Conservation (phyloP, 257 asterid genomes). For the Fraxinus pennsylvanica region DNA sequence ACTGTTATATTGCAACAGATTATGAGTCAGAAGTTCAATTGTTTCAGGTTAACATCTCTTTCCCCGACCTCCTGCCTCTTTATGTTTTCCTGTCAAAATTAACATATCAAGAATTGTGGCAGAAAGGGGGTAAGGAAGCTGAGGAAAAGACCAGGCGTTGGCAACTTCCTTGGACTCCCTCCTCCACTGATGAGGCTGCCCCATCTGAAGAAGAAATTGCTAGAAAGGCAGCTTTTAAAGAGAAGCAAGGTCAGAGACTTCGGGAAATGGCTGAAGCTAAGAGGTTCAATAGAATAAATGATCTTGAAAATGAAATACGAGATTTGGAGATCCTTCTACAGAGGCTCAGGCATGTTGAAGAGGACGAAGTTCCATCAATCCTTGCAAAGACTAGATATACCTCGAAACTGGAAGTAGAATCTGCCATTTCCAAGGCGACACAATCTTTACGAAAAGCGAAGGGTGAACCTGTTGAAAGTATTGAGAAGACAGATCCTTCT, state of each 20-base stretch:
- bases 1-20: constrained; percentile 83
- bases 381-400: constrained; percentile 58
- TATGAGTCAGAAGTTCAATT: constrained; percentile 72
- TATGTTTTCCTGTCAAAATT: constrained; percentile 24
- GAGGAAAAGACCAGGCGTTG: constrained; percentile 84
- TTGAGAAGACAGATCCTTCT: constrained; percentile 67
- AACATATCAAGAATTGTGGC: constrained; percentile 24
- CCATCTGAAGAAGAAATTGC: constrained; percentile 99
- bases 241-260: constrained; percentile 96
- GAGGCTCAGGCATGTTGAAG: constrained; percentile 59
- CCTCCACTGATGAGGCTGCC: constrained; percentile 69
- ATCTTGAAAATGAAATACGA: constrained; percentile 81
- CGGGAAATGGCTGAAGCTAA: constrained; percentile 99
- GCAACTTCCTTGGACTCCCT: constrained; percentile 98
- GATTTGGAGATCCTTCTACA: constrained; percentile 76
- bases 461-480: constrained; percentile 81
- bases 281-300: constrained; percentile 80
- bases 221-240: constrained; percentile 93
- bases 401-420: constrained; percentile 75
- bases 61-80: constrained; percentile 18
- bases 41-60: constrained; percentile 64
- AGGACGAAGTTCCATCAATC: constrained; percentile 54
- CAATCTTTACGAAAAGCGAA: constrained; percentile 88
- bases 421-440: constrained; percentile 66
- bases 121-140: constrained; percentile 81